Evolutionary conservation across 129 eudicot species (phyloP).

Genomic region (Helianthus annuus): DNA sequence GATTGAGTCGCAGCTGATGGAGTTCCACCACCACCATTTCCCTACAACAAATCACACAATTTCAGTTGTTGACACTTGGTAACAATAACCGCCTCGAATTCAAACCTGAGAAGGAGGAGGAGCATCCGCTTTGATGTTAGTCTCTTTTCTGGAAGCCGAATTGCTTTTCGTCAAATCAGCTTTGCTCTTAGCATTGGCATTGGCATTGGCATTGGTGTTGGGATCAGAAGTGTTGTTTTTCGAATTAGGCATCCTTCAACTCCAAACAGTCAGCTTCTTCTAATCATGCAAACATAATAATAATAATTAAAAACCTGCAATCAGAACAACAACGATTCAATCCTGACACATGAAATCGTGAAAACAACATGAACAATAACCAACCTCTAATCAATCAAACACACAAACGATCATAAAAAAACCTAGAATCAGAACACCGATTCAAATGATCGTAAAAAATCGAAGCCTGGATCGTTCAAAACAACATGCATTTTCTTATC

Average conservation of each 20-base stretch:
- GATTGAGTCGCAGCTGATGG: conserved; percentile 33
- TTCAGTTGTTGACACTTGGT: no score
- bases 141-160: conserved; percentile 28
- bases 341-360: no score
- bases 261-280: background rate
- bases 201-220: conserved; percentile 1
- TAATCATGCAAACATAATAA: background rate
- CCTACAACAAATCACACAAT: conserved; percentile 25
- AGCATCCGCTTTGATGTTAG: conserved; percentile 13
- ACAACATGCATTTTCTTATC: no score
- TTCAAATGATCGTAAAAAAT: no score
- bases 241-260: conserved; percentile 40
- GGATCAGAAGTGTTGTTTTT: conserved; percentile 25
- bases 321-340: background rate
- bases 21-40: conserved; percentile 41
- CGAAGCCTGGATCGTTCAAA: no score
- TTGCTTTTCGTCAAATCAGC: conserved; percentile 29
- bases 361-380: no score
- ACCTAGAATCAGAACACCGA: conserved; percentile 17
- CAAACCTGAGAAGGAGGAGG: conserved; percentile 30
- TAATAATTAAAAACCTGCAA: conserved; percentile 27
- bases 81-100: no score
- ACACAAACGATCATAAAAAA: background rate
- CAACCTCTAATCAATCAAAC: background rate
- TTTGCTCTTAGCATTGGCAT: background rate